Conservation (phyloP, 1,284 basidiomycete genomes). For the Sanguinoderma infundibulare region DNA sequence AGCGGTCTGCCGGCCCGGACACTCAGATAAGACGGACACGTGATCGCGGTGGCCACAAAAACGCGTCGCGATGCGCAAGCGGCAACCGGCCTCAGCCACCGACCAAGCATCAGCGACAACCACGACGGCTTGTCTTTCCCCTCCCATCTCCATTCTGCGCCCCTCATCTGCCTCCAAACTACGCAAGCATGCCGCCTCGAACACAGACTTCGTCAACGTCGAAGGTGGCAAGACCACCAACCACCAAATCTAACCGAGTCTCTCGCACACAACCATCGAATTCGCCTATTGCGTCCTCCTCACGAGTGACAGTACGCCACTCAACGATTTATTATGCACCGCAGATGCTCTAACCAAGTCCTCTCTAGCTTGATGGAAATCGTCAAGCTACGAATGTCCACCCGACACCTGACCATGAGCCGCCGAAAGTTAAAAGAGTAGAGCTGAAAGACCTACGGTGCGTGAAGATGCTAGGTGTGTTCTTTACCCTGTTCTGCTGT, state of each 20-base stretch:
- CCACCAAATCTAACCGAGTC: not conserved
- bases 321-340: no score
- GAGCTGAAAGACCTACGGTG: slow-evolving; percentile 15
- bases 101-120: no score
- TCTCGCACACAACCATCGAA: not conserved
- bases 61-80: not conserved
- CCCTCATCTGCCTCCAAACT: not conserved
- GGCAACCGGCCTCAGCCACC: not conserved
- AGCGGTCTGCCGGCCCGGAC: not conserved
- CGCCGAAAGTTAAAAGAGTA: not conserved
- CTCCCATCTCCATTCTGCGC: not conserved
- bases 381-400: no score
- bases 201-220: no score
- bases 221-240: not conserved
- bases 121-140: not conserved
- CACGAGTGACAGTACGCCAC: not conserved
- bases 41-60: not conserved
- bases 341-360: not conserved
- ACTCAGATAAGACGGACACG: not conserved
- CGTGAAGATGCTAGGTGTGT: slow-evolving; percentile 10
- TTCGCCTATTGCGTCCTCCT: not conserved
- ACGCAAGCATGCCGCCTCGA: no score
- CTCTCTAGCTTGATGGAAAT: not conserved
- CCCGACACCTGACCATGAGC: not conserved
- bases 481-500: not conserved